Percentiles rank a stretch among this genome's conserved stretches.
These are phyloP conservation scores for Drosera spatulata DNA, from an alignment of 179 eudicot genomes.

Conservation along the genomic window DNA sequence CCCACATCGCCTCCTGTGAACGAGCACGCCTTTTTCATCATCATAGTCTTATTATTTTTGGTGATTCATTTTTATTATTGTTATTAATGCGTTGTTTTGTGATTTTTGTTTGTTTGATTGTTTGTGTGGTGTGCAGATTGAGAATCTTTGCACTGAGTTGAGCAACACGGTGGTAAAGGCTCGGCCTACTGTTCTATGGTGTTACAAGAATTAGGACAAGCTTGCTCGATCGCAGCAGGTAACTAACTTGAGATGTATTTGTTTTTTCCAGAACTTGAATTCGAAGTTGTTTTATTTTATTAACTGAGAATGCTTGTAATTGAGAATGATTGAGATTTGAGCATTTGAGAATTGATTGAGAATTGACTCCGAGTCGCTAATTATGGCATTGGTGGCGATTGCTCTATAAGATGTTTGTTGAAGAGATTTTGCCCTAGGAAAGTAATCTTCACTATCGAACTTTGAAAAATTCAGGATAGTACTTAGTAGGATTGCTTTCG, in stretches of 20 bases:
- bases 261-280: neutral
- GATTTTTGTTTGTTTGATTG: neutral
- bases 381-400: too few species aligned
- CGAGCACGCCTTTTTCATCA: constrained; percentile 25
- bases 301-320: neutral
- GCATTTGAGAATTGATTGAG: too few species aligned
- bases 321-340: too few species aligned
- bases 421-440: too few species aligned
- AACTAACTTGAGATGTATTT: neutral
- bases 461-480: too few species aligned
- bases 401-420: too few species aligned
- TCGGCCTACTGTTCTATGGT: constrained; percentile 74
- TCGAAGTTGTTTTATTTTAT: neutral
- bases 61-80: neutral
- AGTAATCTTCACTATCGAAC: too few species aligned
- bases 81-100: too few species aligned
- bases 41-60: neutral
- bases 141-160: constrained; percentile 64
- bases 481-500: too few species aligned
- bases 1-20: constrained; percentile 30
- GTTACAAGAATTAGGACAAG: constrained; percentile 48
- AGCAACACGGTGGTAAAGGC: constrained; percentile 50
- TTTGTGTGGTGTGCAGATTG: constrained; percentile 38
- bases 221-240: constrained; percentile 78
- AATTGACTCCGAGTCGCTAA: too few species aligned